Evolutionary conservation across 179 eudicot species (phyloP), one percentile per base, ranked within the genome.

Genomic region (Beta lomatogona): DNA sequence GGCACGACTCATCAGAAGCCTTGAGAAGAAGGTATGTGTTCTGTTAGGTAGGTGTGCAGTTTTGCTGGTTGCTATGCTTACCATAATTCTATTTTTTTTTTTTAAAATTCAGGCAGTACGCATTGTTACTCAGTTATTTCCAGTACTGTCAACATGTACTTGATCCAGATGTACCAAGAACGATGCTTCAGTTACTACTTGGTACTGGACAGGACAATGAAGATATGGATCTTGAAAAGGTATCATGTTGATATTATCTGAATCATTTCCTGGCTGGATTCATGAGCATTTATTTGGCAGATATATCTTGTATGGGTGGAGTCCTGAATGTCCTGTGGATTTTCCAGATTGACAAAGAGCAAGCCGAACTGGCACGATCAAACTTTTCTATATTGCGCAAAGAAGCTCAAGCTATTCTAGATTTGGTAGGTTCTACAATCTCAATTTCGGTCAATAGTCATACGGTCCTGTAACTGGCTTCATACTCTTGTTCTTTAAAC

Each of bases 61-160:
- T 46, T 61, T 19, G 74, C 41, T 73, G 19, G 73, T 77, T 77
- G 57, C 50, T 68, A 12, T 68, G 46, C 11, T 59, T 71, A 54
- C 70, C 69, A 28, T 82, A 21, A 66, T 80, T 28, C 19, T 65
- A 46, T 21, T 57, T 73, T 82, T 18, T 82, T 18, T 80, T 74
- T 66, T 9, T 5, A 22, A 28, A 50, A 80, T 87, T 13, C 91
- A 96, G 99, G 86, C 99, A 96, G 84, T 96, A 96, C 78, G 93
- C 99, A 0, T 86, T 96, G 87, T 91, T 96, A 67, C 90, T 96
- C 31, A 93, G 98, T 85, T 96, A 94, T 83, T 89, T 92, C 89
- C 98, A 94, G 90, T 96, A 96, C 88, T 96, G 98, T 85, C 92
- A 87, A 85, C 98, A 96, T 86, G 88, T 92, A 89, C 93, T 94